A percentile compares a stretch with the other conserved stretches of the same genome.
Conservation (phyloP, 192 early-diverging fungal genomes). For the Coemansia sp. region DNA sequence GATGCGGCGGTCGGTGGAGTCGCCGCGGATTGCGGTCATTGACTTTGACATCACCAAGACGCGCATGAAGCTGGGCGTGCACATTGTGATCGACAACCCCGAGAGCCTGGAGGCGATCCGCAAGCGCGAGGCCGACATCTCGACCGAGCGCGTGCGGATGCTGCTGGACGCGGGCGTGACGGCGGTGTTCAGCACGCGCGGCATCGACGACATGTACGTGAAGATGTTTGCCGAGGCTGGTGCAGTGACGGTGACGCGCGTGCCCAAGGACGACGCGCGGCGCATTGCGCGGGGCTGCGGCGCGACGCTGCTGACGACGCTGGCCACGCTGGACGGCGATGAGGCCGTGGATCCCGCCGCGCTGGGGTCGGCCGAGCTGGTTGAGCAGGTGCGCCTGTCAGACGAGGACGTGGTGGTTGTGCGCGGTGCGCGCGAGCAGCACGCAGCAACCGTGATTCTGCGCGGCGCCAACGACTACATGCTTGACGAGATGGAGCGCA, state of each 20-base stretch:
- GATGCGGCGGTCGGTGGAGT: constrained; percentile 82
- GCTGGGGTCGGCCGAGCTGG: constrained; percentile 92
- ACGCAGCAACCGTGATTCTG: constrained; percentile 89
- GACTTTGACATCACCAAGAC: constrained; percentile 99
- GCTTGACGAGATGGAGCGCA: constrained; percentile 99
- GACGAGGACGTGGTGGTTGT: constrained; percentile 98
- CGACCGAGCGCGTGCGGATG: constrained; percentile 93
- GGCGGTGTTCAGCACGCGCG: constrained; percentile 97
- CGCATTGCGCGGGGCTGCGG: constrained; percentile 98
- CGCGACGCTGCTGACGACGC: constrained; percentile 87
- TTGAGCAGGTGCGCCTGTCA: constrained; percentile 95
- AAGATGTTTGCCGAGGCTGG: constrained; percentile 99
- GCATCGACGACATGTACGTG: constrained; percentile 97
- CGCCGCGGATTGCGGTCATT: constrained; percentile 95
- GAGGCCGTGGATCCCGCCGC: constrained; percentile 91
- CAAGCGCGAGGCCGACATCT: constrained; percentile 91
- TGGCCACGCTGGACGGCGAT: constrained; percentile 97
- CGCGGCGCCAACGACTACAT: constrained; percentile 99
- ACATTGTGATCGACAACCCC: constrained; percentile 98
- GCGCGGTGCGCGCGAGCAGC: constrained; percentile 66
- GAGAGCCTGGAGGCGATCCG: constrained; percentile 97
- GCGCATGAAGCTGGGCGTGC: constrained; percentile 96
- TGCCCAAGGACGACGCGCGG: constrained; percentile 96
- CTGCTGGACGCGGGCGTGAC: constrained; percentile 95
- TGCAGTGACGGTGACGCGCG: constrained; percentile 94